Conservation (phyloP, 192 early-diverging fungal species). For the Haplosporangium gracile region DNA sequence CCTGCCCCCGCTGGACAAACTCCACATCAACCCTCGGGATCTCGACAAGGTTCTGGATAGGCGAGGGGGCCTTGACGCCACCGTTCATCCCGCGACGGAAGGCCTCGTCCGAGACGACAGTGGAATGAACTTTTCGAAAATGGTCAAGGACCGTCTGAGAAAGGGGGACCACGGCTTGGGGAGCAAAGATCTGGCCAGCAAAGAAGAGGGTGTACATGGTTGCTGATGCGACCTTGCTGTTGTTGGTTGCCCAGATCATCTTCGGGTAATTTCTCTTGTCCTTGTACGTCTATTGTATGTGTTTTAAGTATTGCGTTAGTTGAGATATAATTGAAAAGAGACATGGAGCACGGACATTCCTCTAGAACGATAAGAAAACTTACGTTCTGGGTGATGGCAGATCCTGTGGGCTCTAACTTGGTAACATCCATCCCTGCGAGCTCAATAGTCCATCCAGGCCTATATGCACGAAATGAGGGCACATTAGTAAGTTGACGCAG, state of each 20-base stretch:
- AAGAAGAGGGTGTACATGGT: constrained; percentile 74
- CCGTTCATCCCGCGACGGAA: constrained; percentile 34
- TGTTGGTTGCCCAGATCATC: constrained; percentile 75
- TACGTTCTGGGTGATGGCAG: constrained; percentile 65
- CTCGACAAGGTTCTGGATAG: constrained; percentile 38
- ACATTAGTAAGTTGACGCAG: not conserved
- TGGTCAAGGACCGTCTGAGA: constrained; percentile 34
- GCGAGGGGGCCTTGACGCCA: constrained; percentile 33
- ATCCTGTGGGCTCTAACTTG: constrained; percentile 55
- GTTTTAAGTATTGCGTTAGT: not conserved
- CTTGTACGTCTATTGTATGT: constrained; percentile 27
- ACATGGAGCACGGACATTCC: not conserved
- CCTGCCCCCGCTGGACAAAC: constrained; percentile 40
- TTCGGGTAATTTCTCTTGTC: constrained; percentile 61
- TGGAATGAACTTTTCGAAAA: constrained; percentile 24
- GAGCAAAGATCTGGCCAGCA: constrained; percentile 65
- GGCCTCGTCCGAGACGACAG: constrained; percentile 35
- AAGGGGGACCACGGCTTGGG: constrained; percentile 56
- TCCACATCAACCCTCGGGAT: constrained; percentile 30
- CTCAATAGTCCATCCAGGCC: constrained; percentile 68
- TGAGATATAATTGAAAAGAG: not conserved
- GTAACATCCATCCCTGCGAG: constrained; percentile 63
- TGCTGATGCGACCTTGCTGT: constrained; percentile 60
- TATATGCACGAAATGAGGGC: constrained; percentile 18
- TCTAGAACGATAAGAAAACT: not conserved